phyloP scores from a whole-genome alignment of 805 yeast genomes.

The Candida rishiriensis region DNA sequence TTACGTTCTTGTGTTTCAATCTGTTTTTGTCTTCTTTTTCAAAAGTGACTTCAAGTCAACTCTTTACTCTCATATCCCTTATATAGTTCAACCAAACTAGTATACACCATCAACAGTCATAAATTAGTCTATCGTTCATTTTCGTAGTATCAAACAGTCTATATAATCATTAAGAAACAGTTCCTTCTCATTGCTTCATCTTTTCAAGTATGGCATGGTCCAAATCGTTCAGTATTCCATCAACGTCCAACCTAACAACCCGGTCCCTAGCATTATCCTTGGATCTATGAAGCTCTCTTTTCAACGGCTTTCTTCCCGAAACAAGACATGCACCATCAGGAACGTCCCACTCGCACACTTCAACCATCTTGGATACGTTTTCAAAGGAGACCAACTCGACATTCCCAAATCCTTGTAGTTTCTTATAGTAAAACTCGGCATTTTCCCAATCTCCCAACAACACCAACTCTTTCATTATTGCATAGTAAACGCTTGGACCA shows the following conservation, averaged over 20 bases:
- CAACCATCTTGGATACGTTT: constrained; percentile 1
- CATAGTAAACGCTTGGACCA: constrained; percentile 10
- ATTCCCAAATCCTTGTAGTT: background rate
- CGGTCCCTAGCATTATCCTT: background rate
- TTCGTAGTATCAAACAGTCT: too few species aligned
- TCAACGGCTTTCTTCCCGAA: background rate
- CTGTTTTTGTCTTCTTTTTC: too few species aligned
- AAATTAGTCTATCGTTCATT: too few species aligned
- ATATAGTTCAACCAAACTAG: too few species aligned
- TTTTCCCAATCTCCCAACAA: constrained; percentile 14
- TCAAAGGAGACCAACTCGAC: background rate
- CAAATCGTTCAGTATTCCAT: too few species aligned
- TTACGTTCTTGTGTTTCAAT: too few species aligned
- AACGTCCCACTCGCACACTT: constrained; percentile 7
- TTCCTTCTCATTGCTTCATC: too few species aligned
- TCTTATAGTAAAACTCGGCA: constrained; percentile 14
- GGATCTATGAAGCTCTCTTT: background rate
- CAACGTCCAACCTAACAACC: background rate
- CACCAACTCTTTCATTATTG: constrained; percentile 13
- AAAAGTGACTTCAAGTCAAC: too few species aligned
- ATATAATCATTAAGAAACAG: too few species aligned
- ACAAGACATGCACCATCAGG: constrained; percentile 2
- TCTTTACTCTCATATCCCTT: too few species aligned
- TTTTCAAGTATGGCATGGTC: too few species aligned
- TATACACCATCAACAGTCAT: too few species aligned